Base-by-base conservation (phyloP, 2,329 filamentous ascomycete species). In the Aspergillus intermedius region DNA sequence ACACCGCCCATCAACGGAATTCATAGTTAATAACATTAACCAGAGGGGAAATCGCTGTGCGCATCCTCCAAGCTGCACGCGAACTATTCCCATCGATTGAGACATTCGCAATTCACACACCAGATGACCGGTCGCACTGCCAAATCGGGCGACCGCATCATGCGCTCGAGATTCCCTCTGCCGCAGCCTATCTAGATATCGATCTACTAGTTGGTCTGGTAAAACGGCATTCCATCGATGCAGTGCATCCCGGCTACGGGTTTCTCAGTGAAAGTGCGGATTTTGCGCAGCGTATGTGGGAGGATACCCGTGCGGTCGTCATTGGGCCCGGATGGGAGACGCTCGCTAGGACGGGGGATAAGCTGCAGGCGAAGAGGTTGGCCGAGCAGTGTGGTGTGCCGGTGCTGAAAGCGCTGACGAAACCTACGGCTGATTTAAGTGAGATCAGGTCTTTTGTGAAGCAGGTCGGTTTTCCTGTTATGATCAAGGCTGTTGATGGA, bases 401-500 rank as follows among this genome's bases (percentile, higher is more conserved):
- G 0, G 72, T 79, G 0, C 61, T 78, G 17, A 72, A 74, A 22
- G 77, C 77, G 3, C 66, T 79, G 48, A 62, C 59, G 4, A 63
- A 58, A 0, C 69, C 77, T 0, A 78, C 76, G 0, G 66, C 62
- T 7, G 62, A 61, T 13, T 54, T 75, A 1, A 63, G 70, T 22
- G 67, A 74, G 4, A 71, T 80, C 4, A 60, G 64, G 3, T 40
- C 47, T 0, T 91, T 91, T 57, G 90, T 87, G 63, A 75, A 60
- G 2, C 43, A 65, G 19, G 67, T 73, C 12, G 77, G 77, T 1
- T 77, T 75, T 41, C 79, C 79, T 0, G 69, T 82, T 40, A 81
- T 83, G 77, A 67, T 84, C 41, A 84, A 84, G 57, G 81, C 81
- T n/a, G 77, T 83, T 3, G 81, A 83, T 60, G 80, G 80, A 1